These are phyloP conservation scores for Penicillium brevicompactum DNA, from an alignment of 2,329 filamentous ascomycete genomes.

Conservation along the genomic window DNA sequence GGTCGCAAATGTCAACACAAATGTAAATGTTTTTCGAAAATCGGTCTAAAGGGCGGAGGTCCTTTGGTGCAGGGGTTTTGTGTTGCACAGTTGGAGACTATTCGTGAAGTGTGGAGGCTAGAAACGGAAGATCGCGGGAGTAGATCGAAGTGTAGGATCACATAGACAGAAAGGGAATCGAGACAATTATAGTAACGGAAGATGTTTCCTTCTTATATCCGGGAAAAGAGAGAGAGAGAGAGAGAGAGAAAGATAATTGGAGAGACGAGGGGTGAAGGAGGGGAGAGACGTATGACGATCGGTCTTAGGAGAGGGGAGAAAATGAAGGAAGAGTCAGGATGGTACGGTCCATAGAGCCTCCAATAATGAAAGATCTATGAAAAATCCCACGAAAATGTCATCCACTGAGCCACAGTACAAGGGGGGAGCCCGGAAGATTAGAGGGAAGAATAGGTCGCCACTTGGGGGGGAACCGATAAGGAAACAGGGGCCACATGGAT, in stretches of 20 bases:
- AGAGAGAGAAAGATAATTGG: conserved; percentile 12
- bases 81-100: background rate
- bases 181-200: conserved; percentile 2
- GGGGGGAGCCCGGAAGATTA: conserved; percentile 15
- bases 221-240: background rate
- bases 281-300: conserved; percentile 24
- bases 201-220: conserved; percentile 13
- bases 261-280: conserved; percentile 23
- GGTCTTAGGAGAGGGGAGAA: conserved; percentile 19
- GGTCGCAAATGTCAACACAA: no score
- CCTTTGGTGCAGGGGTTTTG: background rate
- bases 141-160: conserved; percentile 14
- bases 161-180: background rate
- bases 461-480: conserved; percentile 18
- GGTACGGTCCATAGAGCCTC: conserved; percentile 25
- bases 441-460: conserved; percentile 16
- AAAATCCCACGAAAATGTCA: conserved; percentile 17
- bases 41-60: background rate
- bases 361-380: conserved; percentile 21
- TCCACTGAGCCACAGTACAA: conserved; percentile 23
- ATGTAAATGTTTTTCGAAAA: background rate
- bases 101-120: conserved; percentile 15
- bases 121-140: conserved; percentile 13
- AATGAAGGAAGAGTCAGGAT: conserved; percentile 18
- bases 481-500: conserved; percentile 11